These are phyloP conservation scores for Cymbopogon citratus DNA, from an alignment of 176 grass and related monocot species.

Conservation along the genomic window DNA sequence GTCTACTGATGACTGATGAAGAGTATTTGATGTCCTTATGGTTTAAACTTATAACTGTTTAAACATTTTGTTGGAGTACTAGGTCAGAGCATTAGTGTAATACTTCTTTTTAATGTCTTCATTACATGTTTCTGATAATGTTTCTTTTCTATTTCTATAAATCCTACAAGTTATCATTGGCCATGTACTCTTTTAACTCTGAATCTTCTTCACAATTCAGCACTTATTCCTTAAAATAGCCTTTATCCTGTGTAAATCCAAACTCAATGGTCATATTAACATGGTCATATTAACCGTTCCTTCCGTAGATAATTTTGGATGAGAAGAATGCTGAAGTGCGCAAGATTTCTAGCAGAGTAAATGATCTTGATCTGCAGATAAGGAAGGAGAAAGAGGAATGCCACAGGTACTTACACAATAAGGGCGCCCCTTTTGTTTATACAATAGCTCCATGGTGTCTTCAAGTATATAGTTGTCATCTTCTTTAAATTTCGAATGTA, in stretches of 20 bases:
- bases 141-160: background rate
- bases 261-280: slow-evolving; percentile 8
- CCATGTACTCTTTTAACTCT: background rate
- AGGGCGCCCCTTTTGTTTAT: background rate
- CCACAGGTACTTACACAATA: slow-evolving; percentile 49
- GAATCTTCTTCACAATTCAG: background rate
- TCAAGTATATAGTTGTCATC: background rate
- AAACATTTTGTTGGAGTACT: background rate
- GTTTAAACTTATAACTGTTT: background rate
- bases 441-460: background rate
- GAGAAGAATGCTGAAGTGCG: slow-evolving; percentile 58
- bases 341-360: slow-evolving; percentile 66
- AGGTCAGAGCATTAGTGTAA: background rate
- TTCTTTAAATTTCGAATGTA: slow-evolving; percentile 20
- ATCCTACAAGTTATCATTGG: background rate
- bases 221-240: background rate
- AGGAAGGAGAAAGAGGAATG: slow-evolving; percentile 77
- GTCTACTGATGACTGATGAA: background rate
- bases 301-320: slow-evolving; percentile 62
- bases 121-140: background rate
- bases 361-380: slow-evolving; percentile 63
- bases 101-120: background rate
- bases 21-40: background rate
- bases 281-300: slow-evolving; percentile 6
- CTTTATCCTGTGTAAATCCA: background rate